Evolutionary conservation across 768 basidiomycete genomes (phyloP), one percentile per base, ranked within the genome.

Genomic region (Strobilomyces confusus): DNA sequence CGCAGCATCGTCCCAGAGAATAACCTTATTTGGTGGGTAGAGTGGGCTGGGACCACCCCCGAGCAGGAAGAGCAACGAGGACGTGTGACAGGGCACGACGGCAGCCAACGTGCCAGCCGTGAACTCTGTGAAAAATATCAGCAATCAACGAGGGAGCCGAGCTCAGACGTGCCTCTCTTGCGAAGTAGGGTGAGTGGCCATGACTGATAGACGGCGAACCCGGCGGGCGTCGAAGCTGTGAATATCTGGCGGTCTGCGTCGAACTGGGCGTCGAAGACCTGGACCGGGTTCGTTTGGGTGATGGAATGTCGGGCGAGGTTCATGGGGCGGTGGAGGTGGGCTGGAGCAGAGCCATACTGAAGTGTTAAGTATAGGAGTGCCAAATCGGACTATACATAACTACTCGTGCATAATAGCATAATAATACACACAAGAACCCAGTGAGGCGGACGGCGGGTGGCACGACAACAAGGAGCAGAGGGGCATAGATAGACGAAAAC

Each of bases 1-100:
- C 4, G 80, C 71, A 4, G 78, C 79, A 71, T 92, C 92, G 69
- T 95, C 88, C 91, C 91, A 95, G 49, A 95, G 68, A 58, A 95
- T 77, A 49, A 94, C 89, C 73, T 95, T 95, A 72, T 95, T 95
- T 26, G 87, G 89, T 26, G 93, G 89, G 71, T 93, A 95, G 11
- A 87, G 80, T 29, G 92, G 92, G 67, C 89, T 92, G 50, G 84
- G 80, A 36, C 92, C 91, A 42, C 92, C 92, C 45, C 92, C 92
- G 50, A 93, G 76, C 44, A 95, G 82, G 69, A 93, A 92, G 45
- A 94, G 75, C 20, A 95, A 73, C 54, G 90, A 92, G 12, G 90
- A 85, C 12, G 84, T 79, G 64, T 94, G 90, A 51, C 91, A 73
- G 3, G 92, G 92, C 14, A 90, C 78, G 17, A 81, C 87, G 23